Conservation (phyloP, 225 moss, liverwort and hornwort species). For the Pleurozium schreberi region DNA sequence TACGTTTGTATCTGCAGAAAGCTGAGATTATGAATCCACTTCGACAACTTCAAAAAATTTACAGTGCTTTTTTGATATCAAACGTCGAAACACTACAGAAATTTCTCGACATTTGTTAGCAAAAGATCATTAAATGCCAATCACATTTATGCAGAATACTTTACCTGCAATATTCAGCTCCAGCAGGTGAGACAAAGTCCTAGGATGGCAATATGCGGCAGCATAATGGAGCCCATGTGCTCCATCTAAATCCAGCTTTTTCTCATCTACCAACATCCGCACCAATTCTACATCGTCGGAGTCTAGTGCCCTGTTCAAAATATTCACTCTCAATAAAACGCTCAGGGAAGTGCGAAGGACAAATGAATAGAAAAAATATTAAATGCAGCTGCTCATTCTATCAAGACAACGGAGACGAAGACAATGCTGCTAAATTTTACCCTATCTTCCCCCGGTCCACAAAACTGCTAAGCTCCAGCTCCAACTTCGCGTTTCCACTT, state of each 20-base stretch:
- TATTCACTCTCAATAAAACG: neutral
- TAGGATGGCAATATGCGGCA: constrained; percentile 68
- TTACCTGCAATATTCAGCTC: constrained; percentile 54
- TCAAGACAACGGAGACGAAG: neutral
- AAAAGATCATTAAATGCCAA: neutral
- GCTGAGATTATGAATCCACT: neutral
- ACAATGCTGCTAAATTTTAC: neutral
- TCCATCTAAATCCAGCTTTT: constrained; percentile 54
- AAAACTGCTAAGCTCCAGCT: constrained; percentile 40
- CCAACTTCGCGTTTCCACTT: constrained; percentile 12
- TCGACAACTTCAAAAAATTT: neutral
- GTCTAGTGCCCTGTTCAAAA: constrained; percentile 62
- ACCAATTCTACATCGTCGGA: constrained; percentile 88
- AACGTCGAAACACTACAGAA: neutral
- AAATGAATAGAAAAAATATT: neutral
- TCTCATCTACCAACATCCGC: constrained; percentile 61
- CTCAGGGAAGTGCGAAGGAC: neutral
- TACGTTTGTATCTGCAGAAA: constrained; percentile 34
- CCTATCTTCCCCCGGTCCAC: constrained; percentile 45
- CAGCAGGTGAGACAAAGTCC: constrained; percentile 68
- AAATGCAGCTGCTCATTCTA: neutral
- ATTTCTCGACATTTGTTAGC: neutral
- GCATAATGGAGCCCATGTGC: constrained; percentile 80
- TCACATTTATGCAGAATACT: neutral
- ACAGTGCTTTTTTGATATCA: neutral